Conservation (phyloP, 2,329 filamentous ascomycete genomes). For the Colletotrichum filicis region DNA sequence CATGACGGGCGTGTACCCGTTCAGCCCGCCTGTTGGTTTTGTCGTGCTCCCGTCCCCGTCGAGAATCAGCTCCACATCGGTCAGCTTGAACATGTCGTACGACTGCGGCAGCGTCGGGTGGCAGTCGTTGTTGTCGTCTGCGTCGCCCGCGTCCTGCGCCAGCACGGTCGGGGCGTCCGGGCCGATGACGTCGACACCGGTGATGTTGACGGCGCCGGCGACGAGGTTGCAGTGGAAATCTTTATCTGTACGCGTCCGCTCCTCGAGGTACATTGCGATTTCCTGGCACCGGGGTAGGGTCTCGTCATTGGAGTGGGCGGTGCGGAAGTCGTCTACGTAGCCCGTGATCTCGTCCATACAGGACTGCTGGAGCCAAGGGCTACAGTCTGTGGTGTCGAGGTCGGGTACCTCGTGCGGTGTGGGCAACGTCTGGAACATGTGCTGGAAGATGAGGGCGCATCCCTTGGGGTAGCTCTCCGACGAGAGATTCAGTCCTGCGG, state of each 20-base stretch:
- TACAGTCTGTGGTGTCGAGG: slow-evolving; percentile 31
- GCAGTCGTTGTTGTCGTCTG: slow-evolving; percentile 7
- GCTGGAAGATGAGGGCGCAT: slow-evolving; percentile 33
- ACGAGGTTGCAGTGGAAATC: slow-evolving; percentile 34
- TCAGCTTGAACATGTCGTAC: slow-evolving; percentile 28
- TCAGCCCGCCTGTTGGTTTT: slow-evolving; percentile 22
- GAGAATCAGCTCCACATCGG: slow-evolving; percentile 30
- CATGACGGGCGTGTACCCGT: slow-evolving; percentile 33
- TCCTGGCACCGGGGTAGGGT: slow-evolving; percentile 26
- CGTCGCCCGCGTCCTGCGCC: background rate
- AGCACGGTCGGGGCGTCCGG: slow-evolving; percentile 18
- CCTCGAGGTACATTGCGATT: slow-evolving; percentile 31
- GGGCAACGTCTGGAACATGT: slow-evolving; percentile 33
- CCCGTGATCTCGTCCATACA: slow-evolving; percentile 36
- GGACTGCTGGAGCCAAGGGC: slow-evolving; percentile 32
- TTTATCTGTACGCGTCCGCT: slow-evolving; percentile 27
- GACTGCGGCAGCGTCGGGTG: slow-evolving; percentile 23
- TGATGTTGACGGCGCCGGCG: slow-evolving; percentile 33
- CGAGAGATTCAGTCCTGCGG: slow-evolving; percentile 19
- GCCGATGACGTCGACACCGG: slow-evolving; percentile 27
- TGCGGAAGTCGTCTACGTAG: slow-evolving; percentile 34
- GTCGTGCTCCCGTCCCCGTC: slow-evolving; percentile 14
- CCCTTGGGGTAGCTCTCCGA: slow-evolving; percentile 24
- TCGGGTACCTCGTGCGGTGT: slow-evolving; percentile 30
- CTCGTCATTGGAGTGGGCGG: slow-evolving; percentile 14